A percentile compares a stretch with the other conserved stretches of the same genome.
phyloP scores from a whole-genome alignment of 2,329 filamentous ascomycete species.

The Uncinocarpus reesii region DNA sequence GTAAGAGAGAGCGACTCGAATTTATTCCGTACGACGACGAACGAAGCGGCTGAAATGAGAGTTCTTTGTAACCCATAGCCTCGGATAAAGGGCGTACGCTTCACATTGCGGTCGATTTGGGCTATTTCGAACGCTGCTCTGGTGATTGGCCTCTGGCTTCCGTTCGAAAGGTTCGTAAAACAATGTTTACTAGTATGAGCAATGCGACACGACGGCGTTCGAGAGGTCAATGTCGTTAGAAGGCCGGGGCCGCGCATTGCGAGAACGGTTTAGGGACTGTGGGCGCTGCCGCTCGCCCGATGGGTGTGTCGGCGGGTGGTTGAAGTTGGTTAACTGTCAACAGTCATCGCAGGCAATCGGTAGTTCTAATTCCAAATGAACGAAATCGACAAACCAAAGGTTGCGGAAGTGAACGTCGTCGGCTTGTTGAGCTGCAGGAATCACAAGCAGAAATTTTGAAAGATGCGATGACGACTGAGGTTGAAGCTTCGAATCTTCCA shows the following conservation, averaged over 20 bases:
- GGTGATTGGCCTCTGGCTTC: background rate
- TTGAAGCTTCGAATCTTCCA: conserved; percentile 10
- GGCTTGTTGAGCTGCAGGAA: background rate
- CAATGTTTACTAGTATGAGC: conserved; percentile 14
- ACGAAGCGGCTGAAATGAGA: background rate
- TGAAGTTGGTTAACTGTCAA: background rate
- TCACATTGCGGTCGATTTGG: background rate
- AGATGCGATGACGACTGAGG: conserved; percentile 7
- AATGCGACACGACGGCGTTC: conserved; percentile 23
- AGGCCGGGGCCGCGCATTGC: conserved; percentile 37
- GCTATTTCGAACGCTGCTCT: background rate
- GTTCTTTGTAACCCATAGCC: background rate
- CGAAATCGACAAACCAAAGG: background rate
- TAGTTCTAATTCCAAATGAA: background rate
- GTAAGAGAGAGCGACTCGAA: background rate
- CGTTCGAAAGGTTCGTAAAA: background rate
- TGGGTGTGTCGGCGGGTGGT: background rate
- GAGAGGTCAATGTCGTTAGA: conserved; percentile 29
- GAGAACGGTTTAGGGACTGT: conserved; percentile 6
- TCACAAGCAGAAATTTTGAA: background rate
- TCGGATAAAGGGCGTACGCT: background rate
- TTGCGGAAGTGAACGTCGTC: background rate
- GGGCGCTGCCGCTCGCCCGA: conserved; percentile 3
- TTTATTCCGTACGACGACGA: background rate
- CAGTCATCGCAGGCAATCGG: conserved; percentile 2